Evolutionary conservation across 768 basidiomycete species (phyloP).

Genomic region (Pulveroboletus ravenelii): DNA sequence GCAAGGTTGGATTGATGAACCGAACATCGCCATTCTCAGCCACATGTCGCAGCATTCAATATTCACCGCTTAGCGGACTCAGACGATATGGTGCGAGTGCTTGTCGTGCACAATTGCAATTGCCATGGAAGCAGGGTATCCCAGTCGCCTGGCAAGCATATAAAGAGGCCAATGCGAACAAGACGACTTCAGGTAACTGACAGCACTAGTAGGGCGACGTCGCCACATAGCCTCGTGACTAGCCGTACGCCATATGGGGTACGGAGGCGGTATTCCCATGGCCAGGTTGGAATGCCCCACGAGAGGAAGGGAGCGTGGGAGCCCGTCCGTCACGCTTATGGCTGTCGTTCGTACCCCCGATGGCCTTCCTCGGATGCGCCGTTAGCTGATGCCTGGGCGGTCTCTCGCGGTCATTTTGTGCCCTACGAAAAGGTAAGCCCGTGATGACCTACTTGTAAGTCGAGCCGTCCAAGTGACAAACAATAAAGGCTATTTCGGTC

Average conservation of each 20-base stretch:
- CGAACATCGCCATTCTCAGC: not conserved
- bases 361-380: not conserved
- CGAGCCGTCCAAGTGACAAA: no score
- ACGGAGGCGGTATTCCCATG: not conserved
- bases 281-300: not conserved
- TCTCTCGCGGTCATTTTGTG: not conserved
- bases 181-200: no score
- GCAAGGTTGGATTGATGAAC: not conserved
- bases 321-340: not conserved
- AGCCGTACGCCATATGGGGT: no score
- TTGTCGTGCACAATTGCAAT: no score
- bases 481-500: no score
- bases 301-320: not conserved
- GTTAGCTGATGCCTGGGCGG: not conserved
- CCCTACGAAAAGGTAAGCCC: not conserved
- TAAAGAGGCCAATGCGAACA: no score
- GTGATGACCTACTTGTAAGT: not conserved
- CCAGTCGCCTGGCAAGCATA: no score
- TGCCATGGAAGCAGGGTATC: no score
- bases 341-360: not conserved
- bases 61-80: no score
- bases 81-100: no score
- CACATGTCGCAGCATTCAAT: not conserved
- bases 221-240: no score
- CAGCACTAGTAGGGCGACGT: no score